These are phyloP conservation scores for Volvox carteri DNA, from an alignment of 163 green algal species.

Conservation along the genomic window DNA sequence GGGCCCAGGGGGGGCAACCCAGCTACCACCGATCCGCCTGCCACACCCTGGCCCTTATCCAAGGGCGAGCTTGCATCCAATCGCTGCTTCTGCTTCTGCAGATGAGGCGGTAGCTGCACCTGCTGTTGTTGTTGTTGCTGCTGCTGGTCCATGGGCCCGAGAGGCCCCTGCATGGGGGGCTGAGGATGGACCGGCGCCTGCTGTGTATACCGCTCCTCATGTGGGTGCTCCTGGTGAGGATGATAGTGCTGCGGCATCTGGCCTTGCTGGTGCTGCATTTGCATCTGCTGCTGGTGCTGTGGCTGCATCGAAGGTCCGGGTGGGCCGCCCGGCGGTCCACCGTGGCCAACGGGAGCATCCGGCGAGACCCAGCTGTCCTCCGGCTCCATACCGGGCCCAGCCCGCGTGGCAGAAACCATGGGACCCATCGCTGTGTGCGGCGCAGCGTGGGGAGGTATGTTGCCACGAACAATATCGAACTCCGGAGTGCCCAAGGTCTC, in stretches of 20 bases:
- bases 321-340: not conserved
- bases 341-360: not conserved
- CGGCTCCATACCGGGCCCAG: not conserved
- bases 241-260: not conserved
- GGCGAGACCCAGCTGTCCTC: not conserved
- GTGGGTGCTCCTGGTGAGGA: slow-evolving; percentile 2
- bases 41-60: not conserved
- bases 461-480: not conserved
- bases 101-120: not conserved
- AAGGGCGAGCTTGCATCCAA: not conserved
- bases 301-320: not conserved
- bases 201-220: not conserved
- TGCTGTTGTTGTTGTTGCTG: not conserved
- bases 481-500: slow-evolving; percentile 40
- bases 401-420: not conserved
- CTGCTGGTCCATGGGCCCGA: too few relatives aligned
- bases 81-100: not conserved
- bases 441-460: too few relatives aligned
- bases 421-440: not conserved
- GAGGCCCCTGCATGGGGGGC: not conserved
- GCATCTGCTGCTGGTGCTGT: slow-evolving; percentile 6
- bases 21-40: not conserved
- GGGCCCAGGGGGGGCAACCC: slow-evolving; percentile 28
- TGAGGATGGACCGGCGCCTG: not conserved
- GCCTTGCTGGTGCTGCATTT: not conserved